Evolutionary conservation across 192 early-diverging fungal genomes (phyloP), one percentile per base, ranked within the genome.

Genomic region (Backusella circina): DNA sequence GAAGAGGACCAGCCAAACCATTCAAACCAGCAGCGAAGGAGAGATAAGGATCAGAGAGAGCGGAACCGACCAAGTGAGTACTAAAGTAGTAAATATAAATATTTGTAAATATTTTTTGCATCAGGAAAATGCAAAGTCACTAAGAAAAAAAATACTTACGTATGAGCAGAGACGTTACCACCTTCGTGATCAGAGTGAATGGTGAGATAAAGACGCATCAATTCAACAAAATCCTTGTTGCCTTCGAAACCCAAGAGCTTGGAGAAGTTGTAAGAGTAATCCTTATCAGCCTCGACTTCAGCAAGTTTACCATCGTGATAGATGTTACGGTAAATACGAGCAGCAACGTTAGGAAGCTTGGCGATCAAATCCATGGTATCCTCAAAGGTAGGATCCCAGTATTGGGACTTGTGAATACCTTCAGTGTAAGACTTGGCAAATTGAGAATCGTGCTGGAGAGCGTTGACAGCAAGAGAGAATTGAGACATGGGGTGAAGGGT

Each of bases 121-220:
- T 64, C 15, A 38, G 10, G 31, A 16, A 28, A 66, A n/a, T 26
- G 15, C 32, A 18, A 38, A 32, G 28, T 51, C 33, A 23, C 70
- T 33, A 37, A 47, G 64, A 80, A 71, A 78, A 68, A 78, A 51
- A 69, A n/a, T 13, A 75, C 78, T 79, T 79, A 79, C 81, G 98
- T 94, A 88, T 99, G 98, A 65, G 98, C 98, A 76, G 94, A 95
- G 85, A 98, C 98, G 83, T 99, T 99, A 80, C 98, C 98, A 83
- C 98, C 98, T 89, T 99, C 98, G 91, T 99, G 98, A 87, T 99
- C 98, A 76, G 96, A 97, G 93, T 99, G 98, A 84, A 99, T 98
- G 82, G 95, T 96, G 80, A 99, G 86, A 90, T 99, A 99, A 77
- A 99, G 87, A 74, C 98, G 95, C 93, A 99, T 96, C 81, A 99